Evolutionary conservation across 2,329 filamentous ascomycete genomes (phyloP), one percentile per base, ranked within the genome.

Genomic region (Colletotrichum phormii): DNA sequence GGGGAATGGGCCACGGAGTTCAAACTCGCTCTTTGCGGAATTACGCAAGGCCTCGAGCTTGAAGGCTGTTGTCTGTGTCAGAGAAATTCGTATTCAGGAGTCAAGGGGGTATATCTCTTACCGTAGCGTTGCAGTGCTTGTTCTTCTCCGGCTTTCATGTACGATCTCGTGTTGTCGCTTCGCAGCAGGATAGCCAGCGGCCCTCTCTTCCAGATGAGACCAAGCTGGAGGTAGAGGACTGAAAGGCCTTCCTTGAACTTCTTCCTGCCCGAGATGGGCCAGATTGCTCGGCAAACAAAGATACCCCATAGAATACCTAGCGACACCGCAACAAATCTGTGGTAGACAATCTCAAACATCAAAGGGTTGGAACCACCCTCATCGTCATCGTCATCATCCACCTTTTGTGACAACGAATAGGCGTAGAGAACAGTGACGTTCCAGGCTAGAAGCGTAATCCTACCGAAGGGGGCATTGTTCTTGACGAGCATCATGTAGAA

Each of bases 341-440:
- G 97, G 53, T 93, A 89, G 4, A 93, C 92, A 77, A 99, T 98
- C 70, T 97, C 92, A 75, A 92, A 90, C 74, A 99, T 98, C 51
- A 95, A 89, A 0, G 97, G 97, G 72, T 93, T 89, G 4, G 91
- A 87, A 6, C 95, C 95, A 33, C 95, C 95, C 82, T 98, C 95
- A 75, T 98, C 95, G 58, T 97, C 95, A 71, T 97, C 91, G 67
- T 94, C 92, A 60, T 95, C 92, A 5, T 93, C 90, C 60, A 97
- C 95, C 74, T 89, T 89, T 74, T 95, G 92, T 0, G 93, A 93
- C 11, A 98, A 87, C 66, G 94, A 97, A 83, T 98, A 99, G 11
- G 95, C 95, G 81, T 99, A 99, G 3, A 99, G 88, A 8, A 95
- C 95, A 22, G 94, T 96, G 55, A 99, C 91, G 79, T 99, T 99